Evolutionary conservation across 1,139 yeast species (phyloP).

Genomic region (Magnusiomyces ingens): DNA sequence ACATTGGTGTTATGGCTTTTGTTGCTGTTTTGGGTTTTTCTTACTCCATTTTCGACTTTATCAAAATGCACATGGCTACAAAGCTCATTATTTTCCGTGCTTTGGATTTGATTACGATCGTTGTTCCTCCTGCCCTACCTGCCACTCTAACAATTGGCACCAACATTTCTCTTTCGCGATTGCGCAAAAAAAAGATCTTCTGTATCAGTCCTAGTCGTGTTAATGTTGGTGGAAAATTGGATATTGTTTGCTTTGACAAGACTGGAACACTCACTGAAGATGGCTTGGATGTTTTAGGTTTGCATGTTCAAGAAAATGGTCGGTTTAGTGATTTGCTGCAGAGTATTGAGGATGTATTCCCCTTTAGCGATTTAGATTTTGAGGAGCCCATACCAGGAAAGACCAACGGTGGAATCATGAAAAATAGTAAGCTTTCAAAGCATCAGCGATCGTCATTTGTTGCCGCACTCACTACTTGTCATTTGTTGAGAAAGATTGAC

Average conservation of each 20-base stretch:
- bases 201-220: constrained; percentile 93
- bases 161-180: constrained; percentile 75
- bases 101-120: constrained; percentile 87
- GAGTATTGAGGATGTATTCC: constrained; percentile 29
- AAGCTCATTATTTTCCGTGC: constrained; percentile 77
- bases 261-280: constrained; percentile 98
- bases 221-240: constrained; percentile 90
- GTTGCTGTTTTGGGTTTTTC: constrained; percentile 82
- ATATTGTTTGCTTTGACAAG: constrained; percentile 86
- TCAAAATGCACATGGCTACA: constrained; percentile 63
- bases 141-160: constrained; percentile 96
- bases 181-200: constrained; percentile 61
- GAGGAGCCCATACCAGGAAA: constrained; percentile 10
- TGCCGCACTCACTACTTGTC: constrained; percentile 73
- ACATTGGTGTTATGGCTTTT: constrained; percentile 87
- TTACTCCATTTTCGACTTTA: constrained; percentile 75
- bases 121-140: constrained; percentile 97
- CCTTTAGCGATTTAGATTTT: constrained; percentile 6
- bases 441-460: constrained; percentile 13
- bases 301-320: constrained; percentile 41
- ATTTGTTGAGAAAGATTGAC: constrained; percentile 74
- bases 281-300: constrained; percentile 87
- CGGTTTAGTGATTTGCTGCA: constrained; percentile 45
- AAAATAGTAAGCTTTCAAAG: background rate
- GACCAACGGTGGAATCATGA: background rate